A percentile compares a stretch with the other conserved stretches of the same genome.
phyloP scores from a whole-genome alignment of 179 eudicot genomes.

The Heliamphora ciliata region DNA sequence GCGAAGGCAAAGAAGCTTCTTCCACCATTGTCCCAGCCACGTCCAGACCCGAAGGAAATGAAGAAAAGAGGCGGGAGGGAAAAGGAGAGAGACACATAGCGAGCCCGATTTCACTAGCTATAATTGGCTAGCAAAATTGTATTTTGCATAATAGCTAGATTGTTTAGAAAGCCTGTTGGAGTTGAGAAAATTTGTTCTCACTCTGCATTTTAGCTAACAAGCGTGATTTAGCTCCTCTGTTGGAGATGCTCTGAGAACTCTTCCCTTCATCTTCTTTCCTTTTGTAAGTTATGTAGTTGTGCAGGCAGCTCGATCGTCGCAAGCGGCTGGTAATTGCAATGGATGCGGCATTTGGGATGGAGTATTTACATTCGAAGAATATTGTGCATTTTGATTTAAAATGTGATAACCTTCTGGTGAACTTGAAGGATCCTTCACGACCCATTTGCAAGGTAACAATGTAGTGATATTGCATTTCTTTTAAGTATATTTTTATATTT shows the following conservation, averaged over 20 bases:
- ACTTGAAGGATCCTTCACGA: slow-evolving; percentile 26
- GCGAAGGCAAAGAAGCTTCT: slow-evolving; percentile 37
- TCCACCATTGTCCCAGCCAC: slow-evolving; percentile 63
- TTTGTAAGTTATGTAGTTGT: neutral
- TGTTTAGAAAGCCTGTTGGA: no score
- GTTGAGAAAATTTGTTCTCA: no score
- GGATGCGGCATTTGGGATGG: slow-evolving; percentile 32
- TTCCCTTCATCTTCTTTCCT: neutral
- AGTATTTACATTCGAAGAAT: slow-evolving; percentile 27
- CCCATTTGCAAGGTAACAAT: slow-evolving; percentile 26
- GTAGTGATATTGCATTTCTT: neutral
- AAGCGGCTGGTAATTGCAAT: slow-evolving; percentile 28
- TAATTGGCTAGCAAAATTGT: no score
- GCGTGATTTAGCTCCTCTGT: no score
- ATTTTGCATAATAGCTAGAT: no score
- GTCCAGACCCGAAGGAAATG: slow-evolving; percentile 49
- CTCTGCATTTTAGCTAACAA: no score
- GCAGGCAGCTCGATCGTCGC: slow-evolving; percentile 26
- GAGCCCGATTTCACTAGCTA: no score
- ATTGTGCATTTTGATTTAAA: slow-evolving; percentile 29
- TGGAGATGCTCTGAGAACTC: neutral
- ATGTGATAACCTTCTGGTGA: slow-evolving; percentile 27
- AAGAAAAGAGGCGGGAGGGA: no score
- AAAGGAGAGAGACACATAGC: no score
- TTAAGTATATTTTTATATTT: neutral